A percentile compares a stretch with the other conserved stretches of the same genome.
Conservation (phyloP, 1,284 basidiomycete species). For the Sanguinoderma infundibulare region DNA sequence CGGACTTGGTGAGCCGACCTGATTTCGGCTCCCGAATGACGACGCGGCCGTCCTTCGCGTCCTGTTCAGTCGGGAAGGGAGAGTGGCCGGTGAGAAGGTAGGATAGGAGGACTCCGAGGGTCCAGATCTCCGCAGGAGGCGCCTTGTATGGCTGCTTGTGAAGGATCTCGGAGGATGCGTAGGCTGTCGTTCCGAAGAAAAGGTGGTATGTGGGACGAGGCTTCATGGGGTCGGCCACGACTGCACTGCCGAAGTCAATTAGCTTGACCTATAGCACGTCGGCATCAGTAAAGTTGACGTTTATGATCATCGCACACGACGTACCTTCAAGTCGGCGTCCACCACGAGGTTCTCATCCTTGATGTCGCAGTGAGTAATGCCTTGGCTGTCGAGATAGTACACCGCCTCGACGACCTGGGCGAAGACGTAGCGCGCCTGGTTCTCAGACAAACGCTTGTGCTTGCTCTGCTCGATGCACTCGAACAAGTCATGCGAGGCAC, state of each 20-base stretch:
- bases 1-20: conserved; percentile 26
- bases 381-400: conserved; percentile 74
- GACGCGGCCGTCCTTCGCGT: conserved; percentile 58
- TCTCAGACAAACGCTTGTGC: conserved; percentile 80
- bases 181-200: conserved; percentile 84
- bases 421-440: conserved; percentile 82
- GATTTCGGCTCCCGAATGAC: conserved; percentile 33
- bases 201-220: conserved; percentile 72
- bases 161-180: conserved; percentile 83
- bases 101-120: conserved; percentile 87
- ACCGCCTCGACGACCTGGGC: conserved; percentile 88
- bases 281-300: conserved; percentile 5
- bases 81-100: conserved; percentile 87
- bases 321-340: conserved; percentile 68
- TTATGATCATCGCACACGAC: background rate
- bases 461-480: conserved; percentile 90
- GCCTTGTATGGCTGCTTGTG: conserved; percentile 76
- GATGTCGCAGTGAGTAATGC: conserved; percentile 90
- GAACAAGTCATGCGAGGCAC: conserved; percentile 89
- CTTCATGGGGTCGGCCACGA: conserved; percentile 69
- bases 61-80: conserved; percentile 78
- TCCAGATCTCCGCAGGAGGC: conserved; percentile 89
- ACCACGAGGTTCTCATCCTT: conserved; percentile 95
- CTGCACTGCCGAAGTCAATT: conserved; percentile 92
- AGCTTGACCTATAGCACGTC: conserved; percentile 73